A percentile compares a stretch with the other conserved stretches of the same genome.
Conservation (phyloP, 2,329 filamentous ascomycete species). For the Monosporascus sp. region DNA sequence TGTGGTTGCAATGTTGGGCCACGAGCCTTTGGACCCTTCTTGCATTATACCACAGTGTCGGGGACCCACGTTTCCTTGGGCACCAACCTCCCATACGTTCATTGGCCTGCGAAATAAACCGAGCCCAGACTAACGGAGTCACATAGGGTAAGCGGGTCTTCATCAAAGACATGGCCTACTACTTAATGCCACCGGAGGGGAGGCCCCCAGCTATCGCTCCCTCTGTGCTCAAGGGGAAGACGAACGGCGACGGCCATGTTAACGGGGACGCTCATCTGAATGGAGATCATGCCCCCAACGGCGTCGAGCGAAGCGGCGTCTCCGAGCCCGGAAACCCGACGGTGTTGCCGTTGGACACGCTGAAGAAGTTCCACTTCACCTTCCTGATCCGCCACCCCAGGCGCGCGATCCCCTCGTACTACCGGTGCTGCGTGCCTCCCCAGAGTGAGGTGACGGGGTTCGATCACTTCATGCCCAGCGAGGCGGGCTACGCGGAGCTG, state of each 20-base stretch:
- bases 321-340: constrained; percentile 73
- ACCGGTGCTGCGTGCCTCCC: constrained; percentile 87
- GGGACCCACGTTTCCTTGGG: not conserved
- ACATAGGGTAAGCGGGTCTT: constrained; percentile 81
- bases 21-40: too few species aligned
- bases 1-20: too few species aligned
- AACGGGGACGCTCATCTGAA: constrained; percentile 14
- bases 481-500: constrained; percentile 88
- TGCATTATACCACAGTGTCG: too few species aligned
- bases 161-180: constrained; percentile 97
- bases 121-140: constrained; percentile 30
- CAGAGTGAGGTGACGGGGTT: constrained; percentile 79
- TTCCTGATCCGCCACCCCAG: constrained; percentile 97
- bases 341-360: constrained; percentile 67
- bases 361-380: constrained; percentile 84
- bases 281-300: constrained; percentile 26
- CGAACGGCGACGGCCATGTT: constrained; percentile 14
- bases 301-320: constrained; percentile 16
- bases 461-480: constrained; percentile 76
- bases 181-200: constrained; percentile 72
- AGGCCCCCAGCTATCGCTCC: constrained; percentile 67
- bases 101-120: not conserved
- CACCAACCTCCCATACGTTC: not conserved
- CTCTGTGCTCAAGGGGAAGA: constrained; percentile 62
- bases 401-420: constrained; percentile 86